These are phyloP conservation scores for Vitis riparia DNA, from an alignment of 164 flowering plant genomes.

Conservation along the genomic window DNA sequence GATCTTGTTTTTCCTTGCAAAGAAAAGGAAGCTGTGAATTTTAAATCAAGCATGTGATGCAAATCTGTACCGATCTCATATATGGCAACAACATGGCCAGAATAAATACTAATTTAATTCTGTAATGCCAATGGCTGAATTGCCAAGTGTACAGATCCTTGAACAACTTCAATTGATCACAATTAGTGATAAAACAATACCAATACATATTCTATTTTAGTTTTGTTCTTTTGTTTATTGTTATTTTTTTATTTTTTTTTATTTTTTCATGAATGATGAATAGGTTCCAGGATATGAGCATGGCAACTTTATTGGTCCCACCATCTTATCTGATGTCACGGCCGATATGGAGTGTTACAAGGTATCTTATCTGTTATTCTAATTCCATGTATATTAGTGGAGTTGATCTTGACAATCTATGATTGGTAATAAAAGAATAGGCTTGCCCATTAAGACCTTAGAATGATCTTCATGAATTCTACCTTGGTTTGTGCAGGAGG, in stretches of 20 bases:
- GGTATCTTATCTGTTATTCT: constrained; percentile 35
- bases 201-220: no score
- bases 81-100: no score
- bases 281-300: constrained; percentile 85
- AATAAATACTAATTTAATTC: no score
- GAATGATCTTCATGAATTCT: not conserved
- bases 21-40: no score
- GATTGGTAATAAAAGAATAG: constrained; percentile 2
- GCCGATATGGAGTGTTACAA: constrained; percentile 90
- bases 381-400: not conserved
- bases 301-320: constrained; percentile 96
- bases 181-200: no score
- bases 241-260: not conserved
- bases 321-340: constrained; percentile 74
- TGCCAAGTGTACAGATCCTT: no score
- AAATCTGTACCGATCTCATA: no score
- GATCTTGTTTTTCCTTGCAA: no score
- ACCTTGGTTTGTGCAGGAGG: constrained; percentile 48
- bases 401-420: not conserved
- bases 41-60: no score
- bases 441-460: not conserved
- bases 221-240: not conserved
- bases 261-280: not conserved
- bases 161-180: no score
- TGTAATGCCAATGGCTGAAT: no score